These are phyloP conservation scores for Lanmaoa pseudosensibilis DNA, from an alignment of 768 basidiomycete species.

Conservation along the genomic window DNA sequence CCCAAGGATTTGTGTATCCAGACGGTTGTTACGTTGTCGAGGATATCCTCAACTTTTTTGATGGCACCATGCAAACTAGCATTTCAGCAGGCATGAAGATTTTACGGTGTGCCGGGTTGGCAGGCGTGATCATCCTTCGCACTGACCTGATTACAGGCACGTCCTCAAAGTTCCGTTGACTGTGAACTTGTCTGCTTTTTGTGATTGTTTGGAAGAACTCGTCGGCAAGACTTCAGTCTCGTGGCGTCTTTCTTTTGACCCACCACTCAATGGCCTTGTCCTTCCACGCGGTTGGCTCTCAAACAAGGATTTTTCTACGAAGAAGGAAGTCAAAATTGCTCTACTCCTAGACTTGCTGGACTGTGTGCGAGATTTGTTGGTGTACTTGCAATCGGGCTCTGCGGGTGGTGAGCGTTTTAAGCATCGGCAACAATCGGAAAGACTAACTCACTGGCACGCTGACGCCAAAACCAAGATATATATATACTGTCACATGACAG, in stretches of 20 bases:
- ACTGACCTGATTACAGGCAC: slow-evolving; percentile 37
- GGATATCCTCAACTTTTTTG: slow-evolving; percentile 31
- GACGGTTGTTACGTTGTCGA: slow-evolving; percentile 28
- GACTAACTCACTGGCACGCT: neutral
- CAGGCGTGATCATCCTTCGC: neutral
- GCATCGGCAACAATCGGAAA: neutral
- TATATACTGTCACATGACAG: slow-evolving; percentile 1
- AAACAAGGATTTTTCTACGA: slow-evolving; percentile 12
- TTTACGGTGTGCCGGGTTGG: slow-evolving; percentile 36
- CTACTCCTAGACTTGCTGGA: slow-evolving; percentile 12
- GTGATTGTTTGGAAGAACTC: slow-evolving; percentile 51
- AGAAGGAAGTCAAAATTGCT: slow-evolving; percentile 10
- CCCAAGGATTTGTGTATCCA: slow-evolving; percentile 8
- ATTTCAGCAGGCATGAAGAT: slow-evolving; percentile 39
- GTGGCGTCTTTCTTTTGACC: slow-evolving; percentile 19
- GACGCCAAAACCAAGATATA: neutral
- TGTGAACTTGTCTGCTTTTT: slow-evolving; percentile 49
- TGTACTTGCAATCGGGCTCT: slow-evolving; percentile 29
- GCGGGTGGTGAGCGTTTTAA: slow-evolving; percentile 23
- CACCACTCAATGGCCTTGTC: slow-evolving; percentile 43
- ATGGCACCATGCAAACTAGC: slow-evolving; percentile 23
- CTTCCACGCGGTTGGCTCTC: slow-evolving; percentile 56
- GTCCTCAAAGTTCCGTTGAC: slow-evolving; percentile 36
- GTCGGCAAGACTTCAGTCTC: slow-evolving; percentile 43
- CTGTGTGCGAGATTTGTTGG: slow-evolving; percentile 26